Percentiles rank a stretch among this genome's conserved stretches.
Evolutionary conservation across 1,139 yeast genomes (phyloP).

Genomic region (Protomyces inouyei): DNA sequence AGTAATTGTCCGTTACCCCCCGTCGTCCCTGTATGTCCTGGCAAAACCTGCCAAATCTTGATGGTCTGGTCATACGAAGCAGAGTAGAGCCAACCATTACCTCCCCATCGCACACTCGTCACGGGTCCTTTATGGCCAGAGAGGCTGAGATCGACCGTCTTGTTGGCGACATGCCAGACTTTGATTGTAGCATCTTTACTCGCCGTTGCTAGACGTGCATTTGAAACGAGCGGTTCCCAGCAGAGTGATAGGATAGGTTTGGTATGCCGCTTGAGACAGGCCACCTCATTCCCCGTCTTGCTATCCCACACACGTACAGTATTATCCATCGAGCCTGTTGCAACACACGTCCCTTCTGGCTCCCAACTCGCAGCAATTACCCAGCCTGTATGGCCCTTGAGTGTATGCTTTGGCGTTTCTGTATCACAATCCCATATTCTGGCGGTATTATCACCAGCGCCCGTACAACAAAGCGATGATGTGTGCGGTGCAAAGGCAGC

Average conservation of each 20-base stretch:
- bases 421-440: constrained; percentile 97
- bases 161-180: constrained; percentile 81
- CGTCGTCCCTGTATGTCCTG: constrained; percentile 57
- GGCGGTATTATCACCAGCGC: constrained; percentile 97
- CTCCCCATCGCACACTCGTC: constrained; percentile 96
- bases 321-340: constrained; percentile 95
- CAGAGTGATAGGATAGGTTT: constrained; percentile 86
- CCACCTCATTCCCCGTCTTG: constrained; percentile 61
- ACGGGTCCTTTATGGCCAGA: constrained; percentile 87
- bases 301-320: constrained; percentile 81
- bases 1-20: constrained; percentile 44
- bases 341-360: constrained; percentile 84
- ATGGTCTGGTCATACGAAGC: constrained; percentile 95
- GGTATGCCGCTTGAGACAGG: constrained; percentile 69
- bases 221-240: constrained; percentile 89
- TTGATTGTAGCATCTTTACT: constrained; percentile 89
- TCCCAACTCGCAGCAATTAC: constrained; percentile 91
- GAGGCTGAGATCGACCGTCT: constrained; percentile 62
- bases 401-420: constrained; percentile 77
- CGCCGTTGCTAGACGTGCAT: constrained; percentile 75
- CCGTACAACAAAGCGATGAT: constrained; percentile 74
- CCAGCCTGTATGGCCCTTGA: constrained; percentile 88
- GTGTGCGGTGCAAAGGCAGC: constrained; percentile 92
- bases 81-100: constrained; percentile 75
- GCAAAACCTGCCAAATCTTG: constrained; percentile 69